Conservation (phyloP, 441 rosid genomes). For the Biscutella laevigata region DNA sequence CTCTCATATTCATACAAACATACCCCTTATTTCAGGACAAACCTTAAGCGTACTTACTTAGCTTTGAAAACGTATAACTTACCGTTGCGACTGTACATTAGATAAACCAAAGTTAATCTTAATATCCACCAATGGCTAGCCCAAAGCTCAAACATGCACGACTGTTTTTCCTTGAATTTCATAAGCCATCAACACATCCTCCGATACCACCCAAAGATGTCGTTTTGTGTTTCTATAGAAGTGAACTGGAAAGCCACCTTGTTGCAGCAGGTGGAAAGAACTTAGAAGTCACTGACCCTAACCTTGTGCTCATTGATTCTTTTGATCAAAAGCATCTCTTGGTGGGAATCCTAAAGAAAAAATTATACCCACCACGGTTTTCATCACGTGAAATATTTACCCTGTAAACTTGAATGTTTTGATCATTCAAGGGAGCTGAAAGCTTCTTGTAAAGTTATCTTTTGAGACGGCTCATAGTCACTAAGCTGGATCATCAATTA, state of each 20-base stretch:
- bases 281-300: constrained; percentile 7
- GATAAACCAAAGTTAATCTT: constrained; percentile 4
- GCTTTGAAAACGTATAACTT: not conserved
- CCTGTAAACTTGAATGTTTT: not conserved
- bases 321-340: constrained; percentile 7
- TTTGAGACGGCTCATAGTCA: not conserved
- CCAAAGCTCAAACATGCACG: constrained; percentile 16
- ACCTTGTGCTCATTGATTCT: constrained; percentile 3
- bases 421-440: constrained; percentile 11
- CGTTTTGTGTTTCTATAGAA: not conserved
- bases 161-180: not conserved
- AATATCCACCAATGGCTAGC: constrained; percentile 6
- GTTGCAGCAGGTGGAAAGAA: constrained; percentile 10
- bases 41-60: constrained; percentile 7
- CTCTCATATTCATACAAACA: constrained; percentile 1
- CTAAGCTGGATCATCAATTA: not conserved
- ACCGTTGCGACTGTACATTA: constrained; percentile 4
- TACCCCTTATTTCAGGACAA: constrained; percentile 3
- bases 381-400: not conserved
- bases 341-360: too few species aligned
- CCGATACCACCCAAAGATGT: constrained; percentile 1
- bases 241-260: constrained; percentile 6
- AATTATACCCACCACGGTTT: constrained; percentile 5
- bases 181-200: constrained; percentile 2
- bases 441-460: constrained; percentile 4